Percentiles rank a stretch among this genome's conserved stretches.
Conservation (phyloP, 495 filamentous ascomycete genomes). For the Xylaria scruposa region DNA sequence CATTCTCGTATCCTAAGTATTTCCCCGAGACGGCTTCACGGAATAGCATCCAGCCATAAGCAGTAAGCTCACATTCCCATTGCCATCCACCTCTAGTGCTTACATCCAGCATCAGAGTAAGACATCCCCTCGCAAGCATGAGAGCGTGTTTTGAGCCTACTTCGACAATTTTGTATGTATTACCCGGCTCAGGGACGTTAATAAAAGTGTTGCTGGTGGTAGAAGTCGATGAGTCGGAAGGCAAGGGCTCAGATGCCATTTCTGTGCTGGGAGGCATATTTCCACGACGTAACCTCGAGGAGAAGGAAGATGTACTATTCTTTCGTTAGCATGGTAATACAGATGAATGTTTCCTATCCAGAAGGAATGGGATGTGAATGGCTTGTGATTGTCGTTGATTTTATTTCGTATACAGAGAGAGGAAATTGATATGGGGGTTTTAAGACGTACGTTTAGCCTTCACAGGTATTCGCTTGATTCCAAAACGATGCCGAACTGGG, state of each 20-base stretch:
- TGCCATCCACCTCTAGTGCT: constrained; percentile 3
- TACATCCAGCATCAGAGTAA: neutral
- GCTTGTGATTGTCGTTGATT: neutral
- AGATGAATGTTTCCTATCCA: neutral
- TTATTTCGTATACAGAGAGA: neutral
- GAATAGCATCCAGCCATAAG: constrained; percentile 6
- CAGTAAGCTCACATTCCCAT: constrained; percentile 10
- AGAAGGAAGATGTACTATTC: neutral
- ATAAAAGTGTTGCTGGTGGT: neutral
- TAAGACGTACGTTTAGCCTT: neutral
- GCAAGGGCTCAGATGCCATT: neutral
- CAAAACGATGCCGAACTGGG: neutral
- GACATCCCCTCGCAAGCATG: neutral
- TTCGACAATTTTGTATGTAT: neutral
- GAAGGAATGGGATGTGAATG: neutral
- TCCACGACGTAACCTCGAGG: neutral
- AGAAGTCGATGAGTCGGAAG: neutral
- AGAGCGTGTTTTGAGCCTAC: neutral
- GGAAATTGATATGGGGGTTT: neutral
- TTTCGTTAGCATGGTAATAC: neutral
- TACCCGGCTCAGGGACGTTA: neutral
- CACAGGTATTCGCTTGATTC: neutral
- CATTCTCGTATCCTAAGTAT: constrained; percentile 2
- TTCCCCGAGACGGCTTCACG: constrained; percentile 6
- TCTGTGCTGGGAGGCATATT: neutral